Base-by-base conservation (phyloP, 768 basidiomycete species). In the Asterophora lycoperdoides region DNA sequence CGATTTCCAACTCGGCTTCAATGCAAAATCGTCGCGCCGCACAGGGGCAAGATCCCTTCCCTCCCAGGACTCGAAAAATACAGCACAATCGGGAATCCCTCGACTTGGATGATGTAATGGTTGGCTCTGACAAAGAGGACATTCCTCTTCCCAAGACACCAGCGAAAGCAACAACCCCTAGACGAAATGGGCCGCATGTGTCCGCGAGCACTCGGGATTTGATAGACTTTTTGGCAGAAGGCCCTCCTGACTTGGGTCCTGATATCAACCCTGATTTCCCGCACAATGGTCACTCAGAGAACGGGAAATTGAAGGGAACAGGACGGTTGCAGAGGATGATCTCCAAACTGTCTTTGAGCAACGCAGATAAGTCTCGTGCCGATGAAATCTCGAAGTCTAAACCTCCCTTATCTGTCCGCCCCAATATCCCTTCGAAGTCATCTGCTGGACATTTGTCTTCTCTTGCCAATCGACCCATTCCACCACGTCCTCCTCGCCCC, bases 261-360 rank as follows among this genome's bases (percentile, higher is more conserved):
- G 73, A 76, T 46, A 67, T 71, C 47, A 53, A 60, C 19, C 36
- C 58, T 17, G 69, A 66, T 37, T 48, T 57, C 23, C 53, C 55
- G 13, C 60, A 70, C 10, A 41, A 40, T 41, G 52, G 54, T 8
- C 48, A 15, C 15, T 62, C 70, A 40, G 75, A 76, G 19, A 71
- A 69, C 46, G 62, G 65, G 6, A 77, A 78, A 49, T 71, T 74
- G 19, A 81, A 81, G 64, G 67, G 68, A 41, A 74, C 74, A 46
- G 80, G 80, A 41, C 77, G 88, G 19, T 68, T 93, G 51, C 84
- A 86, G 64, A 79, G 83, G 54, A 90, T 93, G 83, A 86, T 93
- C 57, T 90, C 89, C 15, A 84, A 81, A 57, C 70, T 92, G 20
- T 83, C 79, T 32, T 69, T 80, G 53, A 75, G 76, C 20, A 67